A percentile compares a stretch with the other conserved stretches of the same genome.
Conservation (phyloP, 352 stramenopile genomes). For the Globisporangium apiculatum region DNA sequence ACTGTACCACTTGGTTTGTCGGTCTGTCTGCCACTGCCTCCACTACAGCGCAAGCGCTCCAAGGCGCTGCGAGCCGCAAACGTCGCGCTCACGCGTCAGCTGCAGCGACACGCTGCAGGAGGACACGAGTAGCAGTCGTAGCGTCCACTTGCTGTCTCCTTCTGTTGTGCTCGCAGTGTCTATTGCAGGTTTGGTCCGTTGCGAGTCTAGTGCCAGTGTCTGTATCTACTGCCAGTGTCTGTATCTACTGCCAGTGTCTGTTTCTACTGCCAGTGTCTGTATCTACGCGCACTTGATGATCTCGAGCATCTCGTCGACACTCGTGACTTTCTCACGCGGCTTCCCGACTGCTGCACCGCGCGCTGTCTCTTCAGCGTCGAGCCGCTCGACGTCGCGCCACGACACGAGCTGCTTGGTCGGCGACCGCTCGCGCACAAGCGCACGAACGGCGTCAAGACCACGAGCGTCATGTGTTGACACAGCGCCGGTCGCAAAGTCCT, state of each 20-base stretch:
- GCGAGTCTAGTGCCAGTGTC: too few species aligned
- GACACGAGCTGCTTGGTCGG: constrained; percentile 62
- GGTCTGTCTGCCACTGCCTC: neutral
- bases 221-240: neutral
- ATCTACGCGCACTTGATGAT: constrained; percentile 12
- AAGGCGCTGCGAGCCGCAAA: constrained; percentile 35
- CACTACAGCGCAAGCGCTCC: constrained; percentile 34
- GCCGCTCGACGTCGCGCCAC: constrained; percentile 57
- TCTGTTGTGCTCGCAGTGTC: neutral
- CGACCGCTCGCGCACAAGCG: constrained; percentile 34
- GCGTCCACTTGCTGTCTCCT: neutral
- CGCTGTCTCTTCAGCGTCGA: constrained; percentile 54
- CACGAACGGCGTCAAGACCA: constrained; percentile 35
- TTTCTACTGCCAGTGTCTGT: neutral
- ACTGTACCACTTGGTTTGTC: too few species aligned
- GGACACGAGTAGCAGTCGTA: constrained; percentile 1
- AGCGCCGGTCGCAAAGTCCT: constrained; percentile 61
- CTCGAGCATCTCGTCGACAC: constrained; percentile 63
- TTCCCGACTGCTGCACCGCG: constrained; percentile 56
- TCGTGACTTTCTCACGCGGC: constrained; percentile 79
- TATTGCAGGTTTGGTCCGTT: neutral
- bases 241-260: too few species aligned
- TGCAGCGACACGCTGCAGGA: constrained; percentile 15
- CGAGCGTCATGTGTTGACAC: constrained; percentile 21
- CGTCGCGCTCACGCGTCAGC: constrained; percentile 25